Conservation (phyloP, 257 asterid genomes). For the Solanum stenotomum region DNA sequence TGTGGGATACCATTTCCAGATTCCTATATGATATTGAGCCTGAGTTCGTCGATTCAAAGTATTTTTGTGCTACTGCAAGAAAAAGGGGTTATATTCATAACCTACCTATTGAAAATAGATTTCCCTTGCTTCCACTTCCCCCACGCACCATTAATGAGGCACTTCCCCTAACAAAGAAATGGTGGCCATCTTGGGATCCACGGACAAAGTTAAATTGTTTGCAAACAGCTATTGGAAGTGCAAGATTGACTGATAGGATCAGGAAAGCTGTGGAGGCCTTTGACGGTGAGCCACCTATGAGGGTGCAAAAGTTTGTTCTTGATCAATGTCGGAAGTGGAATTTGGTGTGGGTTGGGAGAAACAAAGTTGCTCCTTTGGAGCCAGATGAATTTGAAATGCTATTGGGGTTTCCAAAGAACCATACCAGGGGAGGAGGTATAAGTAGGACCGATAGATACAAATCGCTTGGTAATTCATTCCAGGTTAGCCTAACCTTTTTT, state of each 20-base stretch:
- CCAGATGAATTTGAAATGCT: neutral
- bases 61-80: neutral
- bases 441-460: neutral
- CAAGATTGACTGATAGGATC: neutral
- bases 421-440: neutral
- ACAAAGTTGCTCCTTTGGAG: neutral
- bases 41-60: neutral
- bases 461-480: neutral
- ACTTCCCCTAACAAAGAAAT: neutral
- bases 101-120: neutral
- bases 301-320: neutral
- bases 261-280: neutral
- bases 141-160: neutral
- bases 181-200: constrained; percentile 1
- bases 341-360: neutral
- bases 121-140: neutral
- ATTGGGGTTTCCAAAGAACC: neutral
- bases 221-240: neutral
- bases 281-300: neutral
- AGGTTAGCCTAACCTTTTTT: neutral
- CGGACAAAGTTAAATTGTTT: neutral
- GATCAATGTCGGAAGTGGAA: neutral
- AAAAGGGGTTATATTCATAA: neutral
- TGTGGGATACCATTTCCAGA: neutral
- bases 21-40: neutral